Conservation (phyloP, 1,284 basidiomycete genomes). For the Singerocomus inundabilis region DNA sequence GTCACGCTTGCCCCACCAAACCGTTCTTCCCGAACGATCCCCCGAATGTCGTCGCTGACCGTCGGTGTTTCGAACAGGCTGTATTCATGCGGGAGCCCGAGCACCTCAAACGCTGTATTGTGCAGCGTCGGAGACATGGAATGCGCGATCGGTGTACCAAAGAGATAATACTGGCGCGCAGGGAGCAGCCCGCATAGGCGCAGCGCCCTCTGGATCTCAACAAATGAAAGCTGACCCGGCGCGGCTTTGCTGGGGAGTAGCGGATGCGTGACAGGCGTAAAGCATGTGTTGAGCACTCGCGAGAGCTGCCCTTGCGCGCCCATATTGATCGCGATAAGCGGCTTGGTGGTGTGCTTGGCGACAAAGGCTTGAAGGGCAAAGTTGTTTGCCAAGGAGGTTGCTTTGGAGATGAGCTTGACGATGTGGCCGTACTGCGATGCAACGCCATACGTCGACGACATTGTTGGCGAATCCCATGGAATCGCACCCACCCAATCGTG, state of each 20-base stretch:
- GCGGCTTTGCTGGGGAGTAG: slow-evolving; percentile 82
- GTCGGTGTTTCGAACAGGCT: slow-evolving; percentile 71
- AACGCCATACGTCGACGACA: slow-evolving; percentile 67
- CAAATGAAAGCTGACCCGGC: slow-evolving; percentile 89
- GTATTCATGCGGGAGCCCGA: slow-evolving; percentile 86
- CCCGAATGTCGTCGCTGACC: slow-evolving; percentile 66
- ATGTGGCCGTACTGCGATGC: slow-evolving; percentile 80
- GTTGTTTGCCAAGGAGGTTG: slow-evolving; percentile 77
- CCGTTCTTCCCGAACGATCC: slow-evolving; percentile 60
- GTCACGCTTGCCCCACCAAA: slow-evolving; percentile 98
- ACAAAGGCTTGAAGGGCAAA: slow-evolving; percentile 78
- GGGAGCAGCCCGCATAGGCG: slow-evolving; percentile 80
- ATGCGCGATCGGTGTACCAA: slow-evolving; percentile 86
- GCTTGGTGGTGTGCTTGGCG: slow-evolving; percentile 55
- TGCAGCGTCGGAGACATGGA: slow-evolving; percentile 94
- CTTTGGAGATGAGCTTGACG: slow-evolving; percentile 90
- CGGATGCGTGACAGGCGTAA: slow-evolving; percentile 91
- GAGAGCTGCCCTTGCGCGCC: slow-evolving; percentile 87
- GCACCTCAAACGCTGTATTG: slow-evolving; percentile 80
- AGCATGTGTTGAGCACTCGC: slow-evolving; percentile 80
- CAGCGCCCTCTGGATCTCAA: slow-evolving; percentile 80
- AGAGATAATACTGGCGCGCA: slow-evolving; percentile 75
- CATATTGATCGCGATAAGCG: slow-evolving; percentile 95
- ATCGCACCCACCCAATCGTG: slow-evolving; percentile 91
- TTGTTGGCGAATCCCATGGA: slow-evolving; percentile 74